These are phyloP conservation scores for Corynespora cassiicola DNA, from an alignment of 2,329 filamentous ascomycete genomes.

Conservation along the genomic window DNA sequence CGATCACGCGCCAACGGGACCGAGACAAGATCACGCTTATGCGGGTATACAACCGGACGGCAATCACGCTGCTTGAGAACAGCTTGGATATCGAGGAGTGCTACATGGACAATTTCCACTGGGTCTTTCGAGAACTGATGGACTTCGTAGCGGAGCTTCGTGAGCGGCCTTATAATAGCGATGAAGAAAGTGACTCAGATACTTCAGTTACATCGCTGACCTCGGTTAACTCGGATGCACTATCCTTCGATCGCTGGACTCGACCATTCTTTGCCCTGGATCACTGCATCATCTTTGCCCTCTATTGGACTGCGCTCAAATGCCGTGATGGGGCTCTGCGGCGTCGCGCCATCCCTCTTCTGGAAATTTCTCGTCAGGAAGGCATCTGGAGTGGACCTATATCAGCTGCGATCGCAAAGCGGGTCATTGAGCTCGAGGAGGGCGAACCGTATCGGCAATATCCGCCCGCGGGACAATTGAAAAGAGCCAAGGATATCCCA, in stretches of 20 bases:
- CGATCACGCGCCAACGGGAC: constrained; percentile 1
- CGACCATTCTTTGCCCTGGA: constrained; percentile 18
- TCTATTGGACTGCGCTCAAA: constrained; percentile 19
- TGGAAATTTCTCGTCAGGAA: constrained; percentile 15
- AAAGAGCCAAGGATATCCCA: constrained; percentile 11
- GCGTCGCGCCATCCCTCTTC: constrained; percentile 13
- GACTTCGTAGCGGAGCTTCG: constrained; percentile 15
- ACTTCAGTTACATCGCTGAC: constrained; percentile 1
- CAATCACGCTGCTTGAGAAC: constrained; percentile 9
- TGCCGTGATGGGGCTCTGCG: constrained; percentile 15
- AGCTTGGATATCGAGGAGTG: constrained; percentile 14
- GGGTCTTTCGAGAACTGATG: constrained; percentile 18
- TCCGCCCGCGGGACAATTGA: constrained; percentile 3
- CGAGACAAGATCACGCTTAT: constrained; percentile 15
- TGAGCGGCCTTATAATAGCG: not conserved
- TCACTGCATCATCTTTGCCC: constrained; percentile 15
- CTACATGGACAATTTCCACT: constrained; percentile 14
- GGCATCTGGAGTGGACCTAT: constrained; percentile 17
- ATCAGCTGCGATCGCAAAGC: constrained; percentile 16
- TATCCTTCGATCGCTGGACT: not conserved
- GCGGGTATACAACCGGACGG: constrained; percentile 13
- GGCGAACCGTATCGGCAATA: constrained; percentile 8
- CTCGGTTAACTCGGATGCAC: not conserved
- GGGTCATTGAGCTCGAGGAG: constrained; percentile 22
- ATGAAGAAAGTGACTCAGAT: constrained; percentile 10